These are phyloP conservation scores for Ogataea ramenticola DNA, from an alignment of 805 yeast genomes.

Conservation along the genomic window DNA sequence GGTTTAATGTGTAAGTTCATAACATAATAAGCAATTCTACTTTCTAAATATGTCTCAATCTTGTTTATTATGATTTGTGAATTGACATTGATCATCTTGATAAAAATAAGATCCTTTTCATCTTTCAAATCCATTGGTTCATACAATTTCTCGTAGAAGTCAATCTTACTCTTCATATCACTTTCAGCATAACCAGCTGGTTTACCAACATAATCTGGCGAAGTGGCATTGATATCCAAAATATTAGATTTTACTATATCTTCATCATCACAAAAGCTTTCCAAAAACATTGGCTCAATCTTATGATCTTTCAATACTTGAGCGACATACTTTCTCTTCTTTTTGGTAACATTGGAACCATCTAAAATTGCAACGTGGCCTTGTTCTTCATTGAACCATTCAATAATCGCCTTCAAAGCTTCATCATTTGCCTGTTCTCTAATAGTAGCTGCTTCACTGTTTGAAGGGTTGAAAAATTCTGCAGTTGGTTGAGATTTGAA, in stretches of 20 bases:
- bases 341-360: constrained; percentile 82
- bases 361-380: constrained; percentile 92
- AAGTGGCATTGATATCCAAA: constrained; percentile 76
- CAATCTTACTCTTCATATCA: constrained; percentile 70
- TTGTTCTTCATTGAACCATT: constrained; percentile 73
- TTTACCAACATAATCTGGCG: constrained; percentile 69
- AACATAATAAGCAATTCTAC: constrained; percentile 88
- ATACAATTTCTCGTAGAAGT: constrained; percentile 65
- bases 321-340: constrained; percentile 59
- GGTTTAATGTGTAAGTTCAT: constrained; percentile 95
- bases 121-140: constrained; percentile 59
- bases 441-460: constrained; percentile 54
- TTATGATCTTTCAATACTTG: constrained; percentile 47
- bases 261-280: constrained; percentile 83
- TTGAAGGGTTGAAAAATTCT: constrained; percentile 65
- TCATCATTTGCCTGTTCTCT: constrained; percentile 62
- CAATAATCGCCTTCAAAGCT: constrained; percentile 75
- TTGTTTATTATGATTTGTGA: constrained; percentile 83
- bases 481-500: constrained; percentile 58
- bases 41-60: constrained; percentile 82
- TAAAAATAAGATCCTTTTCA: constrained; percentile 69
- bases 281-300: constrained; percentile 87
- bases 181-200: constrained; percentile 65
- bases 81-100: constrained; percentile 81
- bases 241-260: constrained; percentile 73